phyloP scores from a whole-genome alignment of 1,284 basidiomycete species.

The Prillingera fragicola region DNA sequence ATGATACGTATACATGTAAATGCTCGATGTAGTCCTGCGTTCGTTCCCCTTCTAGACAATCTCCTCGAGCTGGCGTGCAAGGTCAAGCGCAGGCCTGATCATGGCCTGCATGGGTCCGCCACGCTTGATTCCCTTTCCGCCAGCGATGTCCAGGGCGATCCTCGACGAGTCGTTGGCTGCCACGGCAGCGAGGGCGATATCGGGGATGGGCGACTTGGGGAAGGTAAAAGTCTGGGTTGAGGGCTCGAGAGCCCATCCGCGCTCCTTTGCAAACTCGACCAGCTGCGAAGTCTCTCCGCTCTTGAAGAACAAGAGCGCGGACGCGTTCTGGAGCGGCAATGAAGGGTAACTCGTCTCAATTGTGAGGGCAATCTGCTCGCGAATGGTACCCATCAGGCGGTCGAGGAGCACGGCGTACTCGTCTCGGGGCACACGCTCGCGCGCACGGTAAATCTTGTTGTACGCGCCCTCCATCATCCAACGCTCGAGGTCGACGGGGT shows the following conservation, averaged over 20 bases:
- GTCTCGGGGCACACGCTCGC: constrained; percentile 60
- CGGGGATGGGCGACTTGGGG: constrained; percentile 21
- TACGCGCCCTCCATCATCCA: constrained; percentile 99
- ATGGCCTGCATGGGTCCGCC: constrained; percentile 41
- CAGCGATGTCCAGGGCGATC: constrained; percentile 20
- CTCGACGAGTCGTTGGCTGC: constrained; percentile 19
- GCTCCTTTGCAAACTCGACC: constrained; percentile 37
- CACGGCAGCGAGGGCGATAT: constrained; percentile 19
- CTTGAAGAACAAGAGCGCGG: constrained; percentile 46
- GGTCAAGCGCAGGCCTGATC: constrained; percentile 43
- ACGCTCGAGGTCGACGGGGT: constrained; percentile 83
- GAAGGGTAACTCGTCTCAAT: constrained; percentile 48
- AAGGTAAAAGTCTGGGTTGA: constrained; percentile 38
- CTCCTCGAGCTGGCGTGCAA: constrained; percentile 47
- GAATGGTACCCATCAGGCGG: constrained; percentile 44
- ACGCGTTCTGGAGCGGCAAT: constrained; percentile 42
- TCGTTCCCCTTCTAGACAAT: constrained; percentile 38
- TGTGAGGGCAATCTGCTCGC: constrained; percentile 48
- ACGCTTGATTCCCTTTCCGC: constrained; percentile 29
- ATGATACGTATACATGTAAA: constrained; percentile 21
- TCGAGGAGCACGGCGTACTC: constrained; percentile 47
- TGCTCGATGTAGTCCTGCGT: background rate
- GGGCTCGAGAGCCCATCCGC: constrained; percentile 44
- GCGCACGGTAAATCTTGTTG: constrained; percentile 94
- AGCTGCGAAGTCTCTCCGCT: constrained; percentile 37